Evolutionary conservation across 1,284 basidiomycete species (phyloP).

Genomic region (Coniferiporia sulphurascens): DNA sequence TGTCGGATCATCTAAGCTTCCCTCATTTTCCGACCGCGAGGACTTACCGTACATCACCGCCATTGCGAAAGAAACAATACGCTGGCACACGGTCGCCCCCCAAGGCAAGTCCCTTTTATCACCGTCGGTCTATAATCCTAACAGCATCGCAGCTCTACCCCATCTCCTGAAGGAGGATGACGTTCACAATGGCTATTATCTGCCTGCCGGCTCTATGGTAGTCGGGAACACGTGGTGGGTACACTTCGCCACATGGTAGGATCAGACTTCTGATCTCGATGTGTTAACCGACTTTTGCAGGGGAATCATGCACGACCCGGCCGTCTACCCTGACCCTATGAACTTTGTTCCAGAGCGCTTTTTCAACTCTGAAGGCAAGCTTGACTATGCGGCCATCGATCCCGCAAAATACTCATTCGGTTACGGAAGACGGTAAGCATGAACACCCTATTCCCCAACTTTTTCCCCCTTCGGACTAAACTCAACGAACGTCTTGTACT

Average conservation of each 20-base stretch:
- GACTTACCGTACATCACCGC: conserved; percentile 58
- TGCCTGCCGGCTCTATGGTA: conserved; percentile 19
- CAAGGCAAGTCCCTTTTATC: conserved; percentile 1
- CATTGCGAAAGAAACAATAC: conserved; percentile 54
- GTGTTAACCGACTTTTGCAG: conserved; percentile 5
- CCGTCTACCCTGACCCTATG: conserved; percentile 8
- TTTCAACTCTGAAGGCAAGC: conserved; percentile 3
- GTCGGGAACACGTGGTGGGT: conserved; percentile 20
- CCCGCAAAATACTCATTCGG: conserved; percentile 8
- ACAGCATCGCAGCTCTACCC: conserved; percentile 7
- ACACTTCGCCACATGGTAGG: background rate
- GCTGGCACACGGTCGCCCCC: conserved; percentile 55
- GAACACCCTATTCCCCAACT: background rate
- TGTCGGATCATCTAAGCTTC: conserved; percentile 54
- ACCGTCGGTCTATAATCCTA: background rate
- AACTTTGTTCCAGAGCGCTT: conserved; percentile 12
- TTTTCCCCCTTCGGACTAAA: background rate
- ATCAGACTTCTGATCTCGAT: background rate
- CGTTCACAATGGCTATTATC: conserved; percentile 17
- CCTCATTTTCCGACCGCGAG: conserved; percentile 54
- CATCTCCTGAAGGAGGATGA: conserved; percentile 17
- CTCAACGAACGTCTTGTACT: background rate
- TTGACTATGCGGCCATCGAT: conserved; percentile 3
- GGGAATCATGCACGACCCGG: conserved; percentile 16
- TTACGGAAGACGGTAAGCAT: conserved; percentile 14